Evolutionary conservation across 139 green algal species (phyloP).

Genomic region (Auxenochlorella protothecoides): DNA sequence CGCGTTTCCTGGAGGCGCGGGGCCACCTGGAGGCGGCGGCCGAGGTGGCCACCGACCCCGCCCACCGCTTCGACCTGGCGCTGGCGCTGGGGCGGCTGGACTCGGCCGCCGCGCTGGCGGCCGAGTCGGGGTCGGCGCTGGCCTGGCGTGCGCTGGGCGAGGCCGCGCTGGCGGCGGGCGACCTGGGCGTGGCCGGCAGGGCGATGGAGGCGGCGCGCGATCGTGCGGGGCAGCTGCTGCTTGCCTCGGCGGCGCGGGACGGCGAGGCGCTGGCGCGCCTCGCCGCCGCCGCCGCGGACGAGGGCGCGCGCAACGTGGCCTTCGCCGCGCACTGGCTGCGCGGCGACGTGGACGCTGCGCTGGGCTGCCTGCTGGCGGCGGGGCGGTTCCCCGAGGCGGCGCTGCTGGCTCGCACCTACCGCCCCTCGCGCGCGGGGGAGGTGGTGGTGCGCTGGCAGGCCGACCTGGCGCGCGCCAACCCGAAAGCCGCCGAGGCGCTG

Average conservation of each 20-base stretch:
- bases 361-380: conserved; percentile 59
- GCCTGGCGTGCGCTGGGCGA: conserved; percentile 96
- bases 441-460: conserved; percentile 74
- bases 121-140: conserved; percentile 49
- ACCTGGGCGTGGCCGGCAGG: conserved; percentile 43
- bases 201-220: conserved; percentile 72
- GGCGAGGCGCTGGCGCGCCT: conserved; percentile 27
- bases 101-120: conserved; percentile 67
- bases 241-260: conserved; percentile 40
- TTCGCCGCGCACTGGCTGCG: conserved; percentile 76
- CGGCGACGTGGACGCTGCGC: conserved; percentile 60
- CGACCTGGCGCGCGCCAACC: conserved; percentile 88
- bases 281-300: conserved; percentile 13
- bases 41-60: conserved; percentile 78
- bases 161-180: conserved; percentile 62
- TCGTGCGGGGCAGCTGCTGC: conserved; percentile 80
- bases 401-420: conserved; percentile 91
- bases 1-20: conserved; percentile 87
- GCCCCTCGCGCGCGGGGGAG: conserved; percentile 59
- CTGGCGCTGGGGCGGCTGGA: conserved; percentile 79
- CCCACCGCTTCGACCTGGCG: conserved; percentile 89
- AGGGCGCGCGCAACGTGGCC: conserved; percentile 35
- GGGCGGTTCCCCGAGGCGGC: conserved; percentile 86
- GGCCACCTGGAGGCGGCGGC: conserved; percentile 74
- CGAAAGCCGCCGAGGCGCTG: conserved; percentile 88